phyloP scores from a whole-genome alignment of 306 rosid genomes.

The Pueraria montana region DNA sequence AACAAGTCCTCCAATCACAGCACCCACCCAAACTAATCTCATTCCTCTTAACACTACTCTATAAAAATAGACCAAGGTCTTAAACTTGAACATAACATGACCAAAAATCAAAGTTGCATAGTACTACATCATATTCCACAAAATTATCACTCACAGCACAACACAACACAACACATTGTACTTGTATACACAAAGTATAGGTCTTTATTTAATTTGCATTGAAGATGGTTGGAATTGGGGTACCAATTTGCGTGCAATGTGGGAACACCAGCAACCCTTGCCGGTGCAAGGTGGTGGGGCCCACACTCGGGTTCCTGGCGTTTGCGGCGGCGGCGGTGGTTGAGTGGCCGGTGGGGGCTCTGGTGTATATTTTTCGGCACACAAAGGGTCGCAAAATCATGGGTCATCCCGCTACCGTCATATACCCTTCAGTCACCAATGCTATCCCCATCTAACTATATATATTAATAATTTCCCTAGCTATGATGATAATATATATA shows the following conservation, averaged over 20 bases:
- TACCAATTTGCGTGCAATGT: conserved; percentile 73
- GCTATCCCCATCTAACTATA: conserved; percentile 30
- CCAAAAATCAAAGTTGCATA: no score
- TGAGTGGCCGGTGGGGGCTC: conserved; percentile 89
- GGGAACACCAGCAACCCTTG: conserved; percentile 79
- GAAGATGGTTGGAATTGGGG: conserved; percentile 54
- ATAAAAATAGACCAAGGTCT: no score
- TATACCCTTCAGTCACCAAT: conserved; percentile 68
- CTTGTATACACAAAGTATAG: no score
- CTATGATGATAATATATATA: no score
- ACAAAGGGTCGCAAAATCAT: conserved; percentile 79
- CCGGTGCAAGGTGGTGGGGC: conserved; percentile 90
- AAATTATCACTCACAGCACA: no score
- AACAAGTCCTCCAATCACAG: not conserved
- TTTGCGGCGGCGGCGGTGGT: conserved; percentile 68
- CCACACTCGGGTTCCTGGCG: conserved; percentile 74
- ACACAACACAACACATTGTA: no score
- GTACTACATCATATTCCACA: no score
- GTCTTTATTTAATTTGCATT: no score
- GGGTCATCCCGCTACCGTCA: conserved; percentile 69
- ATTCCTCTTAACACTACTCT: no score
- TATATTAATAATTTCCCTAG: no score
- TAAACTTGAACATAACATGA: no score
- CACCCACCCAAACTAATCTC: no score
- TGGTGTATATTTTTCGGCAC: conserved; percentile 65